Conservation (phyloP, 2,329 filamentous ascomycete species). For the Ophiocordyceps polyrhachis-furcata region DNA sequence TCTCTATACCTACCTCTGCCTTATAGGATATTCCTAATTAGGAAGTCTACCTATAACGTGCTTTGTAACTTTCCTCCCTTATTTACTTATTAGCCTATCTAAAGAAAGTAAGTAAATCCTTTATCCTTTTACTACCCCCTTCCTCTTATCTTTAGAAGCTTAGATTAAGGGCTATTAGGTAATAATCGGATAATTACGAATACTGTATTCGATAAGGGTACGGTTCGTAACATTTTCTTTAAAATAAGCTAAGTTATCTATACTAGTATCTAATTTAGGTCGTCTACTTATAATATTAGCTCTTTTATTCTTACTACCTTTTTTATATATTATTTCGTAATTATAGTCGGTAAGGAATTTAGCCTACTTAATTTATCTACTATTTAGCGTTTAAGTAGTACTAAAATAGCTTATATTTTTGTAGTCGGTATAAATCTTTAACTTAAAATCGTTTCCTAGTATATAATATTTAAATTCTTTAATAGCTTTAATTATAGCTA, state of each 20-base stretch:
- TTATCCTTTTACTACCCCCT: too few relatives aligned
- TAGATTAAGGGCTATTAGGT: too few relatives aligned
- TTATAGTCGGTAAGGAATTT: neutral
- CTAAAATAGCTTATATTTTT: constrained; percentile 5
- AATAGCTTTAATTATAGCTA: constrained; percentile 7
- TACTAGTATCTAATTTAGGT: neutral
- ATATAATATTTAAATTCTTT: constrained; percentile 9
- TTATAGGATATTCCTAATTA: too few relatives aligned
- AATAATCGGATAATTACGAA: too few relatives aligned
- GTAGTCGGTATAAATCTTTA: constrained; percentile 7
- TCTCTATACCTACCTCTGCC: too few relatives aligned
- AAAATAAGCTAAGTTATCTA: neutral
- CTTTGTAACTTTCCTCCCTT: too few relatives aligned
- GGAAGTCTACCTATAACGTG: too few relatives aligned
- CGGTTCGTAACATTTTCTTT: too few relatives aligned
- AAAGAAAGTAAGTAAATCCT: too few relatives aligned
- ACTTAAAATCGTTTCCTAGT: constrained; percentile 3
- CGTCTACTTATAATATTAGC: neutral
- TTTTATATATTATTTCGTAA: neutral
- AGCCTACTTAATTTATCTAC: neutral
- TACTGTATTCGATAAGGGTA: too few relatives aligned
- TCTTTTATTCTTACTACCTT: neutral
- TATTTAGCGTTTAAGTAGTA: neutral
- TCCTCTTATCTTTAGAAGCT: too few relatives aligned
- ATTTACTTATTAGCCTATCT: too few relatives aligned